phyloP scores from a whole-genome alignment of 23 red algal genomes.

The Gracilaria gracilis region DNA sequence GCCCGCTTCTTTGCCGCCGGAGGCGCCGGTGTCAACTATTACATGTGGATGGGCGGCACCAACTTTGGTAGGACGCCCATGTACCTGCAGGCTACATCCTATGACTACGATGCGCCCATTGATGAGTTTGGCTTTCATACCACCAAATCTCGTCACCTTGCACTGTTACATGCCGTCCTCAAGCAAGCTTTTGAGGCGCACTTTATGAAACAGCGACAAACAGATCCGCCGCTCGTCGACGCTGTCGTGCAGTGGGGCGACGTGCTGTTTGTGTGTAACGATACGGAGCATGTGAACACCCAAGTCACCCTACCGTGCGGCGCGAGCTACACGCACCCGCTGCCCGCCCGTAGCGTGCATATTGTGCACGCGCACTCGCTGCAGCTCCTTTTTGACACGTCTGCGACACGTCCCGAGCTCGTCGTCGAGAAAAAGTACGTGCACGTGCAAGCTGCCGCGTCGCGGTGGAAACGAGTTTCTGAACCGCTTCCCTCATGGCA shows the following conservation, averaged over 20 bases:
- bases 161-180: slow-evolving; percentile 64
- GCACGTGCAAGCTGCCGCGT: background rate
- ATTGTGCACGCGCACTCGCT: slow-evolving; percentile 2
- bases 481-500: slow-evolving; percentile 26
- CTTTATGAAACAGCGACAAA: slow-evolving; percentile 16
- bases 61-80: slow-evolving; percentile 77
- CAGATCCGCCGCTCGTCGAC: background rate
- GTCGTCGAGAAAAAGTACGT: background rate
- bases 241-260: slow-evolving; percentile 64
- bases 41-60: slow-evolving; percentile 96
- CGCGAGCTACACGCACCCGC: background rate
- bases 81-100: slow-evolving; percentile 87
- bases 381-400: slow-evolving; percentile 64
- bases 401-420: slow-evolving; percentile 17
- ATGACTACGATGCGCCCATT: slow-evolving; percentile 94
- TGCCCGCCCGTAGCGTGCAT: slow-evolving; percentile 34
- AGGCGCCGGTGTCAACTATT: slow-evolving; percentile 86
- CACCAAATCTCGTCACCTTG: slow-evolving; percentile 64
- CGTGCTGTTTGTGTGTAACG: slow-evolving; percentile 78
- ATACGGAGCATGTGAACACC: background rate
- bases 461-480: slow-evolving; percentile 5
- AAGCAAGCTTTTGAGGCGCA: slow-evolving; percentile 12
- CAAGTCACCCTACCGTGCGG: slow-evolving; percentile 5
- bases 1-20: slow-evolving; percentile 83
- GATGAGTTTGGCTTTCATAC: slow-evolving; percentile 80